Evolutionary conservation across 495 filamentous ascomycete species (phyloP), one percentile per base, ranked within the genome.

Genomic region (Venustampulla echinocandica): DNA sequence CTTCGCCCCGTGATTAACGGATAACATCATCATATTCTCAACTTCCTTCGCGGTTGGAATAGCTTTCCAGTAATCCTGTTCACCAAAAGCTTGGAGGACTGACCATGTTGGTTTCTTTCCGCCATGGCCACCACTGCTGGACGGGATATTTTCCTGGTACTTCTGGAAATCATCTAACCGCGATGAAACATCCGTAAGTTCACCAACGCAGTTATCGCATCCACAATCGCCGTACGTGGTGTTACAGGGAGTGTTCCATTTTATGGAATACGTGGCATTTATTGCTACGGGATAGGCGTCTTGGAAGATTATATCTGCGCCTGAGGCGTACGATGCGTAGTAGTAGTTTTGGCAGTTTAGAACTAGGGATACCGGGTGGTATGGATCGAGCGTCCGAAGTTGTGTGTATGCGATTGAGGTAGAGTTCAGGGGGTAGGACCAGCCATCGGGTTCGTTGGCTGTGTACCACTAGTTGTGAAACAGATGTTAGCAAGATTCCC

Each of bases 301-400:
- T 11, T 70, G 68, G 62, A 85, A 75, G 34, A 86, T 60, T 49
- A 85, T 80, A 53, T 86, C 80, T 0, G 77, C 77, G 10, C 75
- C 75, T 3, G 66, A 50, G 0, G 71, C 59, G 62, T 87, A 85
- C 3, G 74, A 57, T n/a, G 54, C 57, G 56, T 80, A 87, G 57
- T 81, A 73, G 62, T 81, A 86, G 56, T 85, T 77, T 30, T 74
- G 69, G 70, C 83, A 87, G 62, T 85, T 85, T 21, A 86, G 68
- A 0, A 73, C 74, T 1, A 85, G 64, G 0, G 74, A 75, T 3
- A 82, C 73, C 0, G 81, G 82, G 58, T 85, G 82, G 58, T 83
- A 85, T 0, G 81, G 81, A 59, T 87, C 83, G 1, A 82, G 55
- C 0, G 50, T 46, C 36, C 71, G 70, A 53, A 86, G 69, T 1